Evolutionary conservation across 768 basidiomycete species (phyloP).

Genomic region (Paxillus ammoniavirescens): DNA sequence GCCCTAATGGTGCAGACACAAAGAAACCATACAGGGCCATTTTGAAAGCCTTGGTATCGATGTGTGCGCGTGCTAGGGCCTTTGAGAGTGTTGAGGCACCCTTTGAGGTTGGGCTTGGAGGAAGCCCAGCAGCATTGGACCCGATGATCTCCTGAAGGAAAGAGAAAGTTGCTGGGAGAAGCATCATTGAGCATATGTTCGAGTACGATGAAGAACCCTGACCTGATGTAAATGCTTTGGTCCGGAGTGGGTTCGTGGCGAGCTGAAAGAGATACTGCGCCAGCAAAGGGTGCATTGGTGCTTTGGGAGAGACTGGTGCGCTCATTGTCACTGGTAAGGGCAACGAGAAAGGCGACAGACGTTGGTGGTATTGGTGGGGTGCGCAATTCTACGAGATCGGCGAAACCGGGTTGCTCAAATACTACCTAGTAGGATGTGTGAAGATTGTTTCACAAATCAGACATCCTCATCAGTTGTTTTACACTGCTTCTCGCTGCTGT

Average conservation of each 20-base stretch:
- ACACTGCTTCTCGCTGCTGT: neutral
- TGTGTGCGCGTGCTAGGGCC: constrained; percentile 52
- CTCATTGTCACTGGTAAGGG: constrained; percentile 38
- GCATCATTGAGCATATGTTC: neutral
- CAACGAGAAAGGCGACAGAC: constrained; percentile 16
- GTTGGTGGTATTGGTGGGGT: constrained; percentile 11
- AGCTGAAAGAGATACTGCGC: constrained; percentile 72
- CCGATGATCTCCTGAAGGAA: constrained; percentile 83
- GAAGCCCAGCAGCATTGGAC: constrained; percentile 64
- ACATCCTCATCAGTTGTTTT: neutral
- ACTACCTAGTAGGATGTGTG: neutral
- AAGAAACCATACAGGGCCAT: constrained; percentile 84
- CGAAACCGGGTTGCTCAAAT: neutral
- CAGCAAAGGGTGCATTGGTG: constrained; percentile 46
- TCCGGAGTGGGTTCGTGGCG: constrained; percentile 66
- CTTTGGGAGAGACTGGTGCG: constrained; percentile 16
- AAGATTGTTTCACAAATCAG: neutral
- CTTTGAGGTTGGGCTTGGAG: constrained; percentile 47
- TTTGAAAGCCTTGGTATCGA: constrained; percentile 73
- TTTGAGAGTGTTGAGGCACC: constrained; percentile 54
- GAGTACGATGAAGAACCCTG: constrained; percentile 10
- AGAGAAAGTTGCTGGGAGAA: constrained; percentile 45
- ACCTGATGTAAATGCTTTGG: constrained; percentile 80
- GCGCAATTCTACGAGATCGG: neutral
- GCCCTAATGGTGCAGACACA: constrained; percentile 79